These are phyloP conservation scores for Cryptosporidium ubiquitum DNA, from an alignment of 169 alveolate species.

Conservation along the genomic window DNA sequence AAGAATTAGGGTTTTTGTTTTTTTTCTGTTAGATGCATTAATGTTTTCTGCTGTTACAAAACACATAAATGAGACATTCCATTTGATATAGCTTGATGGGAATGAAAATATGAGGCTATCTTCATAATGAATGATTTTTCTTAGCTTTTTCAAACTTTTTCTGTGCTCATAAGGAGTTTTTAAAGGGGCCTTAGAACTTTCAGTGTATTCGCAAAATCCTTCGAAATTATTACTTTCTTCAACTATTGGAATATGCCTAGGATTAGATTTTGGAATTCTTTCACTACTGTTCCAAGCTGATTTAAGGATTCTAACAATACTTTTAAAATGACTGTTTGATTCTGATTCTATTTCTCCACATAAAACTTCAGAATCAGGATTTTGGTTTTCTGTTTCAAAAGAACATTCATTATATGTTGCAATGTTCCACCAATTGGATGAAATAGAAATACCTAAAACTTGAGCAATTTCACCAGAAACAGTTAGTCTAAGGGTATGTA, in stretches of 20 bases:
- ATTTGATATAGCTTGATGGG: conserved; percentile 46
- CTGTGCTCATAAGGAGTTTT: background rate
- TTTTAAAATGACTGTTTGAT: background rate
- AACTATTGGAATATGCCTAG: background rate
- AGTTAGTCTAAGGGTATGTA: conserved; percentile 36
- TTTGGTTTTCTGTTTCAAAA: background rate
- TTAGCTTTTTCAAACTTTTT: background rate
- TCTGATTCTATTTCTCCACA: background rate
- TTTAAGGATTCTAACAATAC: background rate
- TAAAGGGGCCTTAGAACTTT: background rate
- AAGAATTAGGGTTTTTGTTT: background rate
- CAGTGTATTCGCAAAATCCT: background rate
- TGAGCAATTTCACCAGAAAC: conserved; percentile 21
- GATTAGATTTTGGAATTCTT: background rate
- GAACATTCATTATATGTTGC: conserved; percentile 17
- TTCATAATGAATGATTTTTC: background rate
- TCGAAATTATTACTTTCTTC: background rate
- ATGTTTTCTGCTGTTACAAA: conserved; percentile 34
- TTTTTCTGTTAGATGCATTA: background rate
- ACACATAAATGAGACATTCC: conserved; percentile 61
- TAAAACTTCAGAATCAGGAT: background rate
- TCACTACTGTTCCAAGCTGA: conserved; percentile 13
- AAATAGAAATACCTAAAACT: conserved; percentile 6
- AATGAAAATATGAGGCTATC: conserved; percentile 54
- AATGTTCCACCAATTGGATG: conserved; percentile 71